Evolutionary conservation across 2,329 filamentous ascomycete species (phyloP).

Genomic region (Fusarium devonianum): DNA sequence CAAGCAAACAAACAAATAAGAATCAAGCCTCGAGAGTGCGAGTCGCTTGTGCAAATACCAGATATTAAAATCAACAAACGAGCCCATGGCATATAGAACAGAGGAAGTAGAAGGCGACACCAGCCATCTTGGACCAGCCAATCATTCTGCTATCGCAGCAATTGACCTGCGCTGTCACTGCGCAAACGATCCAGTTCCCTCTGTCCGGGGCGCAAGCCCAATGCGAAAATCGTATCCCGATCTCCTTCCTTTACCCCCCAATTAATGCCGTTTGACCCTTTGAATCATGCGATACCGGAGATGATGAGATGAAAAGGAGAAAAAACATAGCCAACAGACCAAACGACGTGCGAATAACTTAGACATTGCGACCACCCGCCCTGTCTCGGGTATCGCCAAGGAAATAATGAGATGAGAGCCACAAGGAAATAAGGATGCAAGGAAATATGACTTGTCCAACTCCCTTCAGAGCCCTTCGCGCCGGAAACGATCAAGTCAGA

Average conservation of each 20-base stretch:
- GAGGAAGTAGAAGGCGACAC: slow-evolving; percentile 51
- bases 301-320: no score
- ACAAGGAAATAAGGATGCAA: slow-evolving; percentile 40
- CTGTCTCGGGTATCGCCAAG: slow-evolving; percentile 48
- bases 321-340: slow-evolving; percentile 31
- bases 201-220: slow-evolving; percentile 39
- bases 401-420: slow-evolving; percentile 40
- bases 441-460: slow-evolving; percentile 39
- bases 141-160: slow-evolving; percentile 52
- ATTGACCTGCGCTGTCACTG: slow-evolving; percentile 52
- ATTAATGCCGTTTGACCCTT: slow-evolving; percentile 41
- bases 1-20: slow-evolving; percentile 38
- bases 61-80: slow-evolving; percentile 50
- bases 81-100: slow-evolving; percentile 50
- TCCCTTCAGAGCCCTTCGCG: slow-evolving; percentile 41
- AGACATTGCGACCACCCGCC: slow-evolving; percentile 45
- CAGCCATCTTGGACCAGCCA: slow-evolving; percentile 62
- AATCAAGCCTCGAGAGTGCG: slow-evolving; percentile 25
- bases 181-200: slow-evolving; percentile 44
- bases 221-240: slow-evolving; percentile 40
- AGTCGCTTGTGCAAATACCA: slow-evolving; percentile 22
- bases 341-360: slow-evolving; percentile 21
- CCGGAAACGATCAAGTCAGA: slow-evolving; percentile 37
- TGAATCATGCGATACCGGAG: slow-evolving; percentile 37
- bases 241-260: slow-evolving; percentile 40